Percentiles rank a stretch among this genome's conserved stretches.
Conservation (phyloP, 495 filamentous ascomycete genomes). For the Mycothermus thermophilus region DNA sequence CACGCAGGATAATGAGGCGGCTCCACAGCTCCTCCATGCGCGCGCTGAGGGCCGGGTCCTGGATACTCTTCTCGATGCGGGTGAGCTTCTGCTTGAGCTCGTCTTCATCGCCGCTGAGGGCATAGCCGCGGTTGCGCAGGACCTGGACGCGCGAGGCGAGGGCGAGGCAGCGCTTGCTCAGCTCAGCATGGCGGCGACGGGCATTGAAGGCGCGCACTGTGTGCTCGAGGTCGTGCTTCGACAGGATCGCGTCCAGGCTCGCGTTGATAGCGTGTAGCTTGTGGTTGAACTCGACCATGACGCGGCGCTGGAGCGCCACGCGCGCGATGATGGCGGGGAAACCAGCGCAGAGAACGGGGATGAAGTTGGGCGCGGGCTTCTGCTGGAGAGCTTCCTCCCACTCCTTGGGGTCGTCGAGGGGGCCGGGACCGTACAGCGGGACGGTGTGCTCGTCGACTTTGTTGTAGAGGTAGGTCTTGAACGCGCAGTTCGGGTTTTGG, state of each 20-base stretch:
- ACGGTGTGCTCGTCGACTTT: slow-evolving; percentile 62
- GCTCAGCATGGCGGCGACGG: slow-evolving; percentile 60
- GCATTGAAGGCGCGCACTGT: slow-evolving; percentile 69
- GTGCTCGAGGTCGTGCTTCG: slow-evolving; percentile 68
- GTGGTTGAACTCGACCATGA: slow-evolving; percentile 55
- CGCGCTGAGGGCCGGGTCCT: slow-evolving; percentile 72
- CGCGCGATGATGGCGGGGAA: slow-evolving; percentile 55
- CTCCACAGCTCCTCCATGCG: slow-evolving; percentile 95
- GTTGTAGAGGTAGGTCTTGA: slow-evolving; percentile 93
- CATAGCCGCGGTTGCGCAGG: slow-evolving; percentile 81
- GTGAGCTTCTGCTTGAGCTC: slow-evolving; percentile 73
- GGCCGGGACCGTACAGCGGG: slow-evolving; percentile 66
- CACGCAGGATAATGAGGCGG: slow-evolving; percentile 70
- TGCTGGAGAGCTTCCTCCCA: slow-evolving; percentile 89
- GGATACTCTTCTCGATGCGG: slow-evolving; percentile 56
- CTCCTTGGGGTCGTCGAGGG: slow-evolving; percentile 63
- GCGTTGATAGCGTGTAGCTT: slow-evolving; percentile 89
- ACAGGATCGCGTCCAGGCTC: slow-evolving; percentile 61
- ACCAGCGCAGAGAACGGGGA: slow-evolving; percentile 50
- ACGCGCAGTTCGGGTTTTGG: slow-evolving; percentile 51
- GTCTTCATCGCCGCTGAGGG: slow-evolving; percentile 82
- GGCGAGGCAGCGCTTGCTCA: slow-evolving; percentile 67
- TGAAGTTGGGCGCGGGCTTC: slow-evolving; percentile 62
- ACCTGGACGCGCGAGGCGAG: slow-evolving; percentile 88
- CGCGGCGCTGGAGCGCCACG: slow-evolving; percentile 60